Base-by-base conservation (phyloP, 768 basidiomycete genomes). In the Suillus spraguei region DNA sequence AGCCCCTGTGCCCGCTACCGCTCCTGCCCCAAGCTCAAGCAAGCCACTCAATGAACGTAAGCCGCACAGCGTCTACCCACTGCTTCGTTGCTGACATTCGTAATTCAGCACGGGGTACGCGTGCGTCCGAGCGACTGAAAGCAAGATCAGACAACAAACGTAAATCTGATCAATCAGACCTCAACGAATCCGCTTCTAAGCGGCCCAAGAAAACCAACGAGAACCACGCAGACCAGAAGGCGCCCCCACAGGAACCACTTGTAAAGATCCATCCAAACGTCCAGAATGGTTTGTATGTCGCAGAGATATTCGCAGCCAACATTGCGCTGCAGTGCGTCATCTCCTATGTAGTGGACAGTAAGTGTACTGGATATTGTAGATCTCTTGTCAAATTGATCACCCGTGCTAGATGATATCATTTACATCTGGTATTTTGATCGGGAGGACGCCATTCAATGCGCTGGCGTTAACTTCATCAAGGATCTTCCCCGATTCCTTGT, bases 401-500 rank as follows among this genome's bases (percentile, higher is more conserved):
- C 6, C 53, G 4, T 42, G 11, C 24, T 28, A 62, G 62, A 42
- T 11, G 59, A 63, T 6, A 3, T 65, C 10, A n/a, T 61, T 7
- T 61, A 60, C 36, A 11, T 60, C 28, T 49, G 61, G 58, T 44
- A 11, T 28, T 60, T 42, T 32, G 63, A 63, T 28, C 63, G 22
- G 0, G 22, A 41, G 47, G 22, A 49, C 10, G 6, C 22, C 1
- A 63, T 67, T 22, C 63, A 63, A 46, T 66, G 61, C 33, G 52
- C 64, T 8, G 61, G 22, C 0, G 22, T 68, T 6, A 68, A 69
- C 24, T 61, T 64, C n/a, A 59, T 69, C 3, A 16, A 66, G 16
- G 68, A 65, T 16, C 63, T 66, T 16, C 63, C 66, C 1, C 63
- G 55, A 1, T 68, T 66, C 1, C 49, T 68, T 0, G 42, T 61